Base-by-base conservation (phyloP, 352 stramenopile genomes). In the Globisporangium yorkense region DNA sequence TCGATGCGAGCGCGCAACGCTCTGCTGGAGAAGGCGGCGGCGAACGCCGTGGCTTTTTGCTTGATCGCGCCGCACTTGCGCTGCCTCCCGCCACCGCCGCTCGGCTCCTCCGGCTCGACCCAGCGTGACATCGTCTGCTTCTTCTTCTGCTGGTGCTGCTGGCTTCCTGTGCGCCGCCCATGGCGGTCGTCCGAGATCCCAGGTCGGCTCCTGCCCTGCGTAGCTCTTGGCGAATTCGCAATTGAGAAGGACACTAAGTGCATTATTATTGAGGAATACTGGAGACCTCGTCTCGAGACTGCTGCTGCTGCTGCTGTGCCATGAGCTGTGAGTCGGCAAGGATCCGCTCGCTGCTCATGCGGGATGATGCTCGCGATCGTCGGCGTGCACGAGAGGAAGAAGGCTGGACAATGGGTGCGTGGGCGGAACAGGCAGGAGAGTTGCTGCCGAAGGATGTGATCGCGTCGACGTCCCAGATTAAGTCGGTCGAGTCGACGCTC, bases 51-150 rank as follows among this genome's bases (percentile, higher is more conserved):
- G n/a, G n/a, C n/a, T n/a, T n/a, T n/a, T n/a, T n/a, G n/a, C n/a
- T n/a, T n/a, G n/a, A n/a, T n/a, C n/a, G n/a, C n/a, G n/a, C n/a
- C n/a, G 43, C 58, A 41, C 58, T 64, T 43, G 3, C 51, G 41
- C 41, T 43, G 58, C 45, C 56, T 46, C 51, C 58, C 58, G 33
- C 24, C 24, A 1, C 51, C 51, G 45, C 58, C 58, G 29, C 31
- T n/a, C 33, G 45, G 50, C 43, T 59, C 53, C 39, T 65, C 58
- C 6, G 51, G 44, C 45, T 58, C 53, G 44, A 58, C 54, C 58
- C 58, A 65, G 51, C 59, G 59, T 37, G 59, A 65, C 59, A 65
- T 65, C 35, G 59, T 65, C 50, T 63, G 40, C 51, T 40, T 51
- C 51, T 63, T 63, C 41, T 39, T 52, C n/a, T 51, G 49, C 33